phyloP scores from a whole-genome alignment of 345 rosid species.

The Boechera divaricarpa region DNA sequence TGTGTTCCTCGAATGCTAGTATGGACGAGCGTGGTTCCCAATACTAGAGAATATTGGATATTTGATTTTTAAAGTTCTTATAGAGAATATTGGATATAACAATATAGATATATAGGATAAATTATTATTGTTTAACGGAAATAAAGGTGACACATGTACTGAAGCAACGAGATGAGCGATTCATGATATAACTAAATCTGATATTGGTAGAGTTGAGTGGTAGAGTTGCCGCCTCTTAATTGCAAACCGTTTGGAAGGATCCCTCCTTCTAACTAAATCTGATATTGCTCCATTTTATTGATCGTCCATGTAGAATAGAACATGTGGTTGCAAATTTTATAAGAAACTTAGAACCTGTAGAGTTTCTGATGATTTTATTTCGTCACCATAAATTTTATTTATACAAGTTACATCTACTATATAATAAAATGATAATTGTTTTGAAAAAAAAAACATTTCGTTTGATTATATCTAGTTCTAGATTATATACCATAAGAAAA shows the following conservation, averaged over 20 bases:
- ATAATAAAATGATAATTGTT: too few relatives aligned
- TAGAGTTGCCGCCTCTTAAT: constrained; percentile 3
- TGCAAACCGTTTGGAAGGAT: constrained; percentile 10
- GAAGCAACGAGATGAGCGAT: not conserved
- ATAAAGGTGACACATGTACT: not conserved
- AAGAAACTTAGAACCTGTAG: not conserved
- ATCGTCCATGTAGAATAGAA: not conserved
- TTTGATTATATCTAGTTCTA: too few relatives aligned
- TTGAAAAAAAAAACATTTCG: too few relatives aligned
- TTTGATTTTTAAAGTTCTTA: not conserved
- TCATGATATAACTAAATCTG: not conserved
- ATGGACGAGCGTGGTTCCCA: not conserved
- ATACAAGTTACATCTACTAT: not conserved
- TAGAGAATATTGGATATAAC: not conserved
- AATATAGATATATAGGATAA: too few relatives aligned
- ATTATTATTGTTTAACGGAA: not conserved
- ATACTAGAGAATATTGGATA: not conserved
- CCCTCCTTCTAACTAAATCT: not conserved
- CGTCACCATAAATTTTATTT: not conserved
- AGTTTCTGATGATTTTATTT: not conserved
- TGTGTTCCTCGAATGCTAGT: not conserved
- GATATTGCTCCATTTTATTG: not conserved
- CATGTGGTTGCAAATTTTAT: not conserved
- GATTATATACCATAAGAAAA: too few relatives aligned
- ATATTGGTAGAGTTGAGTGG: not conserved